These are phyloP conservation scores for Venturiaceae sp. DNA, from an alignment of 2,329 filamentous ascomycete species.

Conservation along the genomic window DNA sequence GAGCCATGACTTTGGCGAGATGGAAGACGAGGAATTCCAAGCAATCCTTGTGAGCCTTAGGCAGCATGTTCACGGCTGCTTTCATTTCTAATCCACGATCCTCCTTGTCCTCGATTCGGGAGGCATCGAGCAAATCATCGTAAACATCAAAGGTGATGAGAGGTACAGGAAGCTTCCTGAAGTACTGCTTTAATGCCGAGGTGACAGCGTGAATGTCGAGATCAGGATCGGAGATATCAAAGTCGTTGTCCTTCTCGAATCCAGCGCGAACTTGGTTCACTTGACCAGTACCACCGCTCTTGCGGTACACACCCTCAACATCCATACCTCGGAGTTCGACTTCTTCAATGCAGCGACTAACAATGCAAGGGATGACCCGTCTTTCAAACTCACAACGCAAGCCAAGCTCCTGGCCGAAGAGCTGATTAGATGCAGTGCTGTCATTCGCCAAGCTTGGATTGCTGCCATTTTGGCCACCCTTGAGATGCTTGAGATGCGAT, in stretches of 20 bases:
- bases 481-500: slow-evolving; percentile 11
- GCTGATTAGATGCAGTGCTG: slow-evolving; percentile 17
- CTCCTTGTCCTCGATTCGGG: slow-evolving; percentile 48
- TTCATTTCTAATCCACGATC: slow-evolving; percentile 64
- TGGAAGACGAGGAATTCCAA: slow-evolving; percentile 94
- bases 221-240: slow-evolving; percentile 86
- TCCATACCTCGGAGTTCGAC: slow-evolving; percentile 93
- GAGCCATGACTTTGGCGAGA: slow-evolving; percentile 72
- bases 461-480: slow-evolving; percentile 30
- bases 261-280: slow-evolving; percentile 85
- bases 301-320: slow-evolving; percentile 93
- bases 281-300: slow-evolving; percentile 87
- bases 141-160: slow-evolving; percentile 90
- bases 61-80: slow-evolving; percentile 67
- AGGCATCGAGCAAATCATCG: slow-evolving; percentile 75
- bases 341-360: slow-evolving; percentile 91
- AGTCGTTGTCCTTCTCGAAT: slow-evolving; percentile 78
- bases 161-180: slow-evolving; percentile 82
- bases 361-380: slow-evolving; percentile 78
- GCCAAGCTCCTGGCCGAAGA: slow-evolving; percentile 85
- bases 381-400: slow-evolving; percentile 83
- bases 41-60: slow-evolving; percentile 75
- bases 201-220: slow-evolving; percentile 95
- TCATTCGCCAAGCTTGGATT: slow-evolving; percentile 28
- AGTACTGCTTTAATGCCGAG: slow-evolving; percentile 93